A percentile compares a stretch with the other conserved stretches of the same genome.
Evolutionary conservation across 495 filamentous ascomycete genomes (phyloP).

Genomic region (Tetracladium marchalianum): DNA sequence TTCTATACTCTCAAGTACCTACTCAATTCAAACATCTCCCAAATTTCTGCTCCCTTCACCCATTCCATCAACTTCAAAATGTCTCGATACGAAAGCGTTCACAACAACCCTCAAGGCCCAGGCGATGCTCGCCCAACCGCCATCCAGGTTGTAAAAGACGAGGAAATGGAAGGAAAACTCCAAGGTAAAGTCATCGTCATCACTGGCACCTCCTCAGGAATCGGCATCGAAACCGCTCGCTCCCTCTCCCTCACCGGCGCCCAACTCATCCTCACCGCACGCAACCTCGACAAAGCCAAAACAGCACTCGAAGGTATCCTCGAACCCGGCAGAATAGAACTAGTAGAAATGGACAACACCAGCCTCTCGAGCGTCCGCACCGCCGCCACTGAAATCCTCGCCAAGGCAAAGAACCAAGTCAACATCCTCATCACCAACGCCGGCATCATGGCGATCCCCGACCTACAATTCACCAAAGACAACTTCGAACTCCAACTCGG

Average conservation of each 20-base stretch:
- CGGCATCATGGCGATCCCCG: conserved; percentile 42
- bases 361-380: conserved; percentile 19
- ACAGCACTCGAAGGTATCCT: conserved; percentile 21
- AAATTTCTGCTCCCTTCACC: background rate
- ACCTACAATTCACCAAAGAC: conserved; percentile 34
- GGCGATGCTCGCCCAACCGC: conserved; percentile 49
- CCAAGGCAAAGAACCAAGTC: conserved; percentile 20
- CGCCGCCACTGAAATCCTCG: conserved; percentile 18
- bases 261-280: conserved; percentile 31
- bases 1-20: too few species aligned
- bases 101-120: conserved; percentile 31
- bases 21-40: too few species aligned
- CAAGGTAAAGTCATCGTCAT: conserved; percentile 38
- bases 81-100: conserved; percentile 30
- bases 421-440: conserved; percentile 52
- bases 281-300: conserved; percentile 30
- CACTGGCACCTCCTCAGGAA: conserved; percentile 40
- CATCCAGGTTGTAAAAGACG: conserved; percentile 40
- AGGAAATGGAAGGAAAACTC: conserved; percentile 29
- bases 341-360: conserved; percentile 27
- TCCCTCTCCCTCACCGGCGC: conserved; percentile 38
- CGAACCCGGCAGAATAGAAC: conserved; percentile 19
- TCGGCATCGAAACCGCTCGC: conserved; percentile 40
- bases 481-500: conserved; percentile 62
- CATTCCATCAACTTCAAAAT: conserved; percentile 1